Conservation (phyloP, 2,329 filamentous ascomycete species). For the Massarina eburnea region DNA sequence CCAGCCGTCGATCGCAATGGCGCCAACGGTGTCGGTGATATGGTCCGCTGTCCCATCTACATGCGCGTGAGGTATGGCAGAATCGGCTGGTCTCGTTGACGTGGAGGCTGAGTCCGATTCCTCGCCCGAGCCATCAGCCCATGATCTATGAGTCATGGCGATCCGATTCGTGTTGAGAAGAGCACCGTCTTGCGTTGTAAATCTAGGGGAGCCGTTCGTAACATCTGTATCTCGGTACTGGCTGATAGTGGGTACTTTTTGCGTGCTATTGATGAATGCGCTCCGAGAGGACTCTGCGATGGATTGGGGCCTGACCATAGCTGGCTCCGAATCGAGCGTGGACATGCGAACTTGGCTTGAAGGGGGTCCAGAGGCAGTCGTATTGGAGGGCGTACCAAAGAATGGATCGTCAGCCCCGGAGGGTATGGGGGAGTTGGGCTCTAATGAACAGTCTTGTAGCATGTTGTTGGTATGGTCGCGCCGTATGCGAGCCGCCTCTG, state of each 20-base stretch:
- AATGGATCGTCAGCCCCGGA: not conserved
- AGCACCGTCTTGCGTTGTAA: conserved; percentile 18
- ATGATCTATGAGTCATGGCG: conserved; percentile 21
- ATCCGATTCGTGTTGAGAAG: conserved; percentile 26
- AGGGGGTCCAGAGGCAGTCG: conserved; percentile 19
- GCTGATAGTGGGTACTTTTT: conserved; percentile 40
- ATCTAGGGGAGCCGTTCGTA: conserved; percentile 14
- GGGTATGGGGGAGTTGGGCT: not conserved
- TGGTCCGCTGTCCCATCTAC: conserved; percentile 52
- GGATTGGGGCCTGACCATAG: conserved; percentile 12
- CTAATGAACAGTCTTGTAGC: conserved; percentile 17
- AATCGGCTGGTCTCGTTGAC: conserved; percentile 22
- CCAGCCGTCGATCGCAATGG: conserved; percentile 83
- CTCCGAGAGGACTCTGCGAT: conserved; percentile 39
- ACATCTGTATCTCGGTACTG: conserved; percentile 14
- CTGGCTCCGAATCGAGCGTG: conserved; percentile 17
- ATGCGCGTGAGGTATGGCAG: conserved; percentile 9
- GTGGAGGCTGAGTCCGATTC: conserved; percentile 29
- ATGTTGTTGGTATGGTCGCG: conserved; percentile 42
- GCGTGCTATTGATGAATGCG: conserved; percentile 48
- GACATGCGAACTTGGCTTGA: conserved; percentile 18
- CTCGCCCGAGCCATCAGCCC: conserved; percentile 44
- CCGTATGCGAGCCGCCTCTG: conserved; percentile 35
- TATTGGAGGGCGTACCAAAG: no score
- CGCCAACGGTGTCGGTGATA: conserved; percentile 92